These are phyloP conservation scores for Saturnispora serradocipensis DNA, from an alignment of 805 yeast genomes.

Conservation along the genomic window DNA sequence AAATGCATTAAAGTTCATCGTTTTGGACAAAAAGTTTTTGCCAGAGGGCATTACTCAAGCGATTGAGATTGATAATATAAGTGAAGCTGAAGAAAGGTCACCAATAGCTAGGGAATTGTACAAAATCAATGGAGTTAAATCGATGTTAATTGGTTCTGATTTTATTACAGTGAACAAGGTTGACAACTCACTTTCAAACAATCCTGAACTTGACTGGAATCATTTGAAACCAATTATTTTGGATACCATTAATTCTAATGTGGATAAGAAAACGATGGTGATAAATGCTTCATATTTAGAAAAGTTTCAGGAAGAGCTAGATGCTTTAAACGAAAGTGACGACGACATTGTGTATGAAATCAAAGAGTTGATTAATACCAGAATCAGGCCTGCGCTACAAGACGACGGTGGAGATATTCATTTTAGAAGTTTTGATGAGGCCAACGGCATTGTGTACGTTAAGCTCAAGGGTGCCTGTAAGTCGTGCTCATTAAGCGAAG, in stretches of 20 bases:
- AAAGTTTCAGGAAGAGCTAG: constrained; percentile 18
- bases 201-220: constrained; percentile 28
- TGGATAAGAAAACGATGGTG: constrained; percentile 23
- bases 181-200: constrained; percentile 24
- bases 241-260: constrained; percentile 18
- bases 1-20: constrained; percentile 60
- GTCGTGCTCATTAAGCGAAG: constrained; percentile 59
- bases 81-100: constrained; percentile 49
- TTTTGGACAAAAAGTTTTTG: constrained; percentile 36
- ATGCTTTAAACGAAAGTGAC: constrained; percentile 43
- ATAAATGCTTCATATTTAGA: constrained; percentile 17
- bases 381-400: constrained; percentile 65
- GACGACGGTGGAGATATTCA: constrained; percentile 74
- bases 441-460: constrained; percentile 47
- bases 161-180: constrained; percentile 63
- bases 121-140: constrained; percentile 53
- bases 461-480: constrained; percentile 63
- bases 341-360: constrained; percentile 60
- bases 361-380: constrained; percentile 58
- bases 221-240: constrained; percentile 21
- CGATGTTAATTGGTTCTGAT: constrained; percentile 66
- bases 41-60: constrained; percentile 37
- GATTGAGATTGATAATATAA: constrained; percentile 42
- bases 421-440: constrained; percentile 49
- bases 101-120: constrained; percentile 56